Conservation (phyloP, 192 early-diverging fungal species). For the Rhizophagus clarus region DNA sequence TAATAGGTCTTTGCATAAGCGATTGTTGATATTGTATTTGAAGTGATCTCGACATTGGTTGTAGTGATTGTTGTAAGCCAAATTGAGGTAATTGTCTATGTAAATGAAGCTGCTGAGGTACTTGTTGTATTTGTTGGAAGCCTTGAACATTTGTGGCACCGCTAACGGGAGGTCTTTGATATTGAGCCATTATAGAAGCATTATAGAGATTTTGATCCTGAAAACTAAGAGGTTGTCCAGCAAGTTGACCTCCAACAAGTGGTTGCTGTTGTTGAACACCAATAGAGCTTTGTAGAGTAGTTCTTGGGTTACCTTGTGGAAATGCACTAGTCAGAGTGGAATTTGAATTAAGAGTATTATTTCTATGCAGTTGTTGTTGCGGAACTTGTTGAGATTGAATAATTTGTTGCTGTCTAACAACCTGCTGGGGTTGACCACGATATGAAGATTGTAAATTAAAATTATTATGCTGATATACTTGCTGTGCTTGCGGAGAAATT, state of each 20-base stretch:
- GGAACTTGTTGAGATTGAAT: not conserved
- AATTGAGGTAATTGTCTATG: too few relatives aligned
- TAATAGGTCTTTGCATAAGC: not conserved
- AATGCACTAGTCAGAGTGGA: not conserved
- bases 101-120: not conserved
- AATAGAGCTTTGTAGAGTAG: not conserved
- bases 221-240: not conserved
- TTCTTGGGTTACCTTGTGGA: not conserved
- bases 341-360: not conserved
- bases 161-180: not conserved
- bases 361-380: not conserved
- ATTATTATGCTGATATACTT: not conserved
- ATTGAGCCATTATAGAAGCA: not conserved
- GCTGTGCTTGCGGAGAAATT: not conserved
- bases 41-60: not conserved
- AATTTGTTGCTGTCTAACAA: too few relatives aligned
- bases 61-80: not conserved
- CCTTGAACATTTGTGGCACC: not conserved
- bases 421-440: too few relatives aligned
- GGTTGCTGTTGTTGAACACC: not conserved
- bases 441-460: not conserved
- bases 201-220: constrained; percentile 6
- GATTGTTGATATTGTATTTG: not conserved
- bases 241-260: not conserved
- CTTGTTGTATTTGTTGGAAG: constrained; percentile 3